These are phyloP conservation scores for Chlamydomonas schloesseri DNA, from an alignment of 139 green algal genomes.

Conservation along the genomic window DNA sequence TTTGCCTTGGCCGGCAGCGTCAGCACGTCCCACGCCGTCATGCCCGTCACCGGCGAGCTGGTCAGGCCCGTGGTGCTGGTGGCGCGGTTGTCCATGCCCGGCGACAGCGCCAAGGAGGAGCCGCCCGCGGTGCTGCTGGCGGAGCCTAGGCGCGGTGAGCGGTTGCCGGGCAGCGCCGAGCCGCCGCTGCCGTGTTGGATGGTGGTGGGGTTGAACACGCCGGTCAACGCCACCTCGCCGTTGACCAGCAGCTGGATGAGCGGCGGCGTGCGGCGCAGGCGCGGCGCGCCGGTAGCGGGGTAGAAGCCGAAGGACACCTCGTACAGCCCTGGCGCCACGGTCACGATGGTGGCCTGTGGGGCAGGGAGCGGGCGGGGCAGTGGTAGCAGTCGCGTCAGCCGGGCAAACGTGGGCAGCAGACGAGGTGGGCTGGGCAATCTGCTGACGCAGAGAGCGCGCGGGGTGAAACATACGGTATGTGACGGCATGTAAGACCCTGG, in stretches of 20 bases:
- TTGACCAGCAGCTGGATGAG: slow-evolving; percentile 64
- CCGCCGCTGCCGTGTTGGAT: not conserved
- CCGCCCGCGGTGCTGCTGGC: not conserved
- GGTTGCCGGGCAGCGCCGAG: not conserved
- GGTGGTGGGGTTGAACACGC: not conserved
- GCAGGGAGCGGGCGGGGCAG: not conserved
- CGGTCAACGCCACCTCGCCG: slow-evolving; percentile 37
- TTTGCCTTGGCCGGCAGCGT: slow-evolving; percentile 31
- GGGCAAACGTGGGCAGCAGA: no score
- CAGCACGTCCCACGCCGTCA: slow-evolving; percentile 38
- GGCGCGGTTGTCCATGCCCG: not conserved
- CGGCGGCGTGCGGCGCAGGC: slow-evolving; percentile 43
- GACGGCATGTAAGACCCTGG: no score
- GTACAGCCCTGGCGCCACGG: slow-evolving; percentile 58
- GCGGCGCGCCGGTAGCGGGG: slow-evolving; percentile 3
- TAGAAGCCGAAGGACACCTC: slow-evolving; percentile 70
- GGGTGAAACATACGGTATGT: no score
- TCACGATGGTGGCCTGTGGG: slow-evolving; percentile 48
- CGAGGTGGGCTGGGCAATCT: no score
- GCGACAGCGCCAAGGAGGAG: not conserved
- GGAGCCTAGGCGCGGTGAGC: not conserved
- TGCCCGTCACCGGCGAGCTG: not conserved
- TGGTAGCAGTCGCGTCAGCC: not conserved
- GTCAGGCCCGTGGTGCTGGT: slow-evolving; percentile 35
- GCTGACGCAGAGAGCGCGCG: no score